Evolutionary conservation across 2,329 filamentous ascomycete species (phyloP).

Genomic region (Aspergillus brunneoviolaceus): DNA sequence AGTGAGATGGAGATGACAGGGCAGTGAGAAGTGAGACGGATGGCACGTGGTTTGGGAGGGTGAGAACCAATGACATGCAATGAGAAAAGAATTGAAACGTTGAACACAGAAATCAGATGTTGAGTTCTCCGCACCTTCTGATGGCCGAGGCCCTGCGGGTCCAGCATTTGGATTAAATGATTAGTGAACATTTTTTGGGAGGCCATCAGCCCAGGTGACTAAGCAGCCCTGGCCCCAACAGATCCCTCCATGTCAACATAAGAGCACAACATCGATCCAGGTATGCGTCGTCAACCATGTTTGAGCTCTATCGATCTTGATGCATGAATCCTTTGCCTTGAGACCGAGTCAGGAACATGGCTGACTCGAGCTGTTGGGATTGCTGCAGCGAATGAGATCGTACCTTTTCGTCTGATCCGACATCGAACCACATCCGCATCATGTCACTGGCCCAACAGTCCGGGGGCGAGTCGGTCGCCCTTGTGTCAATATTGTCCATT

Average conservation of each 20-base stretch:
- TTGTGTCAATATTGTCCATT: not conserved
- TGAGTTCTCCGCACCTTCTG: not conserved
- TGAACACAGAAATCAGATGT: not conserved
- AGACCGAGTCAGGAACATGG: not conserved
- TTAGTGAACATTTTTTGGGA: not conserved
- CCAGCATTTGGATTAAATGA: not conserved
- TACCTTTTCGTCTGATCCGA: not conserved
- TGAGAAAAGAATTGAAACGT: not conserved
- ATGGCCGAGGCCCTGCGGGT: not conserved
- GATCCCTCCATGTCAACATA: not conserved
- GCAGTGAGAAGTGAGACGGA: too few species aligned
- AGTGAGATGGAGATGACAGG: not conserved
- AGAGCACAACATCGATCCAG: not conserved
- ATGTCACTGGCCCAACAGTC: not conserved
- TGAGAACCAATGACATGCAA: not conserved
- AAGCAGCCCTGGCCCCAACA: not conserved
- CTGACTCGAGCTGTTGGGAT: not conserved
- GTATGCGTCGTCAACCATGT: not conserved
- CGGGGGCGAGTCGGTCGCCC: not conserved
- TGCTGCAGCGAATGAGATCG: not conserved
- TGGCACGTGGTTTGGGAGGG: too few species aligned
- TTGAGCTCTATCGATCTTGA: not conserved
- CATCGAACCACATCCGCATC: not conserved
- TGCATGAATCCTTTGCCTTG: too few species aligned
- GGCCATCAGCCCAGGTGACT: not conserved